phyloP scores from a whole-genome alignment of 2,329 filamentous ascomycete species.

The Verticillium zaregamsianum region DNA sequence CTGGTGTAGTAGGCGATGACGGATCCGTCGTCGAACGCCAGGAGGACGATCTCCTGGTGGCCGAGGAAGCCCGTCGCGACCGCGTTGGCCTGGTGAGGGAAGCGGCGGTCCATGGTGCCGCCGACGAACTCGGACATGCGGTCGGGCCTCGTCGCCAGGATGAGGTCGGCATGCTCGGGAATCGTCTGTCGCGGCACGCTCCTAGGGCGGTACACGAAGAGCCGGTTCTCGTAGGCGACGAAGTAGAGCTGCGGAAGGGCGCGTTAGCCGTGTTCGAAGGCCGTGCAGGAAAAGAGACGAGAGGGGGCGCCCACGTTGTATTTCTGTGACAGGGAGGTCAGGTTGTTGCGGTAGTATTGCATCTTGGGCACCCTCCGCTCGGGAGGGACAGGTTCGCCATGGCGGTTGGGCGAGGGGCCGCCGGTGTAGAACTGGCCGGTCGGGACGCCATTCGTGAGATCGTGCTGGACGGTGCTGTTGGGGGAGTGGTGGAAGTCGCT shows the following conservation, averaged over 20 bases:
- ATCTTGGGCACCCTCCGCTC: constrained; percentile 18
- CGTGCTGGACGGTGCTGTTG: constrained; percentile 19
- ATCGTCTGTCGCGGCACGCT: constrained; percentile 44
- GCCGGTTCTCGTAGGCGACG: constrained; percentile 50
- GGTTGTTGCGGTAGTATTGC: constrained; percentile 45
- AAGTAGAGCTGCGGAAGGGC: constrained; percentile 49
- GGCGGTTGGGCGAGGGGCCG: not conserved
- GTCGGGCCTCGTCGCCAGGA: constrained; percentile 41
- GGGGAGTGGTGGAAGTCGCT: constrained; percentile 14
- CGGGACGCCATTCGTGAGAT: constrained; percentile 10
- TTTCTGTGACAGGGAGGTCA: constrained; percentile 53
- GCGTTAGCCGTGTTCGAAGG: not conserved
- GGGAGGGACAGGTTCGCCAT: not conserved
- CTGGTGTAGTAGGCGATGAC: constrained; percentile 66
- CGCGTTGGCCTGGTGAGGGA: constrained; percentile 64
- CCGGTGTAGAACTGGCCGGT: constrained; percentile 7
- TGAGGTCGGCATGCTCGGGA: constrained; percentile 41
- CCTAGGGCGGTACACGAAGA: constrained; percentile 53
- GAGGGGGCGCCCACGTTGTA: constrained; percentile 41
- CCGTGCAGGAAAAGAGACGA: not conserved
- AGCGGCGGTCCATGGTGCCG: constrained; percentile 48
- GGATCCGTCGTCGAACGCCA: constrained; percentile 72
- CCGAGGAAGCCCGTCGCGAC: constrained; percentile 67
- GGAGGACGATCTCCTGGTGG: constrained; percentile 62
- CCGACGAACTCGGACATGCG: constrained; percentile 32